phyloP scores from a whole-genome alignment of 192 early-diverging fungal genomes.

The Gigaspora rosea region DNA sequence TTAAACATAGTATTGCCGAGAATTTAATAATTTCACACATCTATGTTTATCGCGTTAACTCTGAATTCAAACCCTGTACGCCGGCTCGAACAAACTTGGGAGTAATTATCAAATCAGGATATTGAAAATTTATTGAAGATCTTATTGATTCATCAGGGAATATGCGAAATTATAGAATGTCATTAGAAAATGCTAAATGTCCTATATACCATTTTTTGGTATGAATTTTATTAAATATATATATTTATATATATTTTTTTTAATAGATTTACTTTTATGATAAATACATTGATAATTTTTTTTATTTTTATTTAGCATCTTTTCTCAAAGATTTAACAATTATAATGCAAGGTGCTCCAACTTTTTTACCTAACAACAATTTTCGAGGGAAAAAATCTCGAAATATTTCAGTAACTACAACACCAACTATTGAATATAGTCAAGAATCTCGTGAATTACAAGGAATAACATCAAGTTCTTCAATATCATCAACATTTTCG shows the following conservation, averaged over 20 bases:
- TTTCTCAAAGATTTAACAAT: conserved; percentile 77
- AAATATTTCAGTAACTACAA: not conserved
- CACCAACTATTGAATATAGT: not conserved
- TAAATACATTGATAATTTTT: not conserved
- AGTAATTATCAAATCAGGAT: conserved; percentile 49
- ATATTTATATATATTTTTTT: not conserved
- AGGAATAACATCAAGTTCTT: not conserved
- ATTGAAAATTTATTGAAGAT: conserved; percentile 57
- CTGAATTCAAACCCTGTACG: conserved; percentile 58
- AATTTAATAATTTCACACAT: conserved; percentile 68
- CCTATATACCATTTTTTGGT: conserved; percentile 65
- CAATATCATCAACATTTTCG: not conserved
- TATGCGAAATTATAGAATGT: conserved; percentile 64
- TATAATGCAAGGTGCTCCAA: conserved; percentile 71
- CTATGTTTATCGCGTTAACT: conserved; percentile 64
- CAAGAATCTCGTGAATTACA: not conserved
- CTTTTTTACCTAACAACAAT: conserved; percentile 34
- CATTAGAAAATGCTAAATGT: conserved; percentile 47
- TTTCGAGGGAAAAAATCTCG: not conserved
- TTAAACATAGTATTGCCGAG: conserved; percentile 47
- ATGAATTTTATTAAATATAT: not conserved
- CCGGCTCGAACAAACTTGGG: conserved; percentile 61
- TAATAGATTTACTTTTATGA: not conserved
- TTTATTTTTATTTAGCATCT: conserved; percentile 42
- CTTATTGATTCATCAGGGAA: conserved; percentile 64